Evolutionary conservation across 106 monocot species (phyloP), one percentile per base, ranked within the genome.

Genomic region (Iris macrosiphon): DNA sequence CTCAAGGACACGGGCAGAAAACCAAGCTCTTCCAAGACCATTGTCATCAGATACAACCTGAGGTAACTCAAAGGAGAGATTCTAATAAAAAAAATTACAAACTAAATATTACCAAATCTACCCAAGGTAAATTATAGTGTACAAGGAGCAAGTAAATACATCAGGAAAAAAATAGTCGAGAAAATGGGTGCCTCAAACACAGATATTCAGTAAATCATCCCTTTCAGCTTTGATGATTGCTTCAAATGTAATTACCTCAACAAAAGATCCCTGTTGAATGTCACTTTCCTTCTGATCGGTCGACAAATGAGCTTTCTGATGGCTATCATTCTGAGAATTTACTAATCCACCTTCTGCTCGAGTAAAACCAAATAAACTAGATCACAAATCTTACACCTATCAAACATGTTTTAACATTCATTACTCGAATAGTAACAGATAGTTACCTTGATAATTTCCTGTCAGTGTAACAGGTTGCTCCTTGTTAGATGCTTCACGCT

Each of bases 1-100:
- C 46, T 87, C 75, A 56, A 87, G 49, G 65, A 98, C 90, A 7
- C 48, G 65, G 19, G 83, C 90, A 64, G 84, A 77, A 75, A 80
- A 90, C 96, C 96, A 98, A 15, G 69, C 75, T 43, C 75, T 76
- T 68, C 65, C 71, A 20, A 66, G 70, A 31, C 74, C 72, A 52
- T 82, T 77, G 29, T 77, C 57, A 53, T 89, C 66, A 61, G 75
- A 49, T 26, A 61, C 40, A 54, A 90, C 86, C 96, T 96, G 59
- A 45, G 47, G 60, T 29, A n/a, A n/a, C n/a, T n/a, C n/a, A n/a
- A n/a, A n/a, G n/a, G n/a, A n/a, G n/a, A n/a, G n/a, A n/a, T n/a
- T n/a, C n/a, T n/a, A n/a, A n/a, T n/a, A n/a, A n/a, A n/a, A n/a
- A n/a, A n/a, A n/a, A n/a, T n/a, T n/a, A n/a, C n/a, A n/a, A n/a